Conservation (phyloP, 805 yeast species). For the Barnettozyma populi region DNA sequence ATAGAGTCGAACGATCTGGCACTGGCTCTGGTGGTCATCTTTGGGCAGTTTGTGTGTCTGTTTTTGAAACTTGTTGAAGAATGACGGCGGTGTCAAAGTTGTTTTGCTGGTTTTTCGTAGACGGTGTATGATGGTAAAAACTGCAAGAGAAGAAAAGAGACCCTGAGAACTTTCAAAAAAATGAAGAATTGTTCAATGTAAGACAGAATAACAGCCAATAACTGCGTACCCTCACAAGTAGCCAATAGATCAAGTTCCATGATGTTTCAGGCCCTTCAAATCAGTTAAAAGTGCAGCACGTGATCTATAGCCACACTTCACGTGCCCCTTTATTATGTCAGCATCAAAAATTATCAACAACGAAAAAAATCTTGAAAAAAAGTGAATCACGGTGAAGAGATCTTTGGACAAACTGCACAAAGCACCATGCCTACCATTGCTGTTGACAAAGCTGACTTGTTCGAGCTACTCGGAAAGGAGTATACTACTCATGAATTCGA, state of each 20-base stretch:
- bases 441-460: constrained; percentile 91
- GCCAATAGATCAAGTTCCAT: too few species aligned
- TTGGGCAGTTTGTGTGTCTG: background rate
- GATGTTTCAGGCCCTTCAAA: too few species aligned
- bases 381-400: background rate
- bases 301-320: background rate
- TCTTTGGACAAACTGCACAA: background rate
- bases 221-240: too few species aligned
- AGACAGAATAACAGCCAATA: too few species aligned
- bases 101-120: background rate
- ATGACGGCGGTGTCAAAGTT: background rate
- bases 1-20: constrained; percentile 82
- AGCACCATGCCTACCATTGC: constrained; percentile 87
- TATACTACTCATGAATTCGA: constrained; percentile 90
- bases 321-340: background rate
- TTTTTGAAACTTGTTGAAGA: background rate
- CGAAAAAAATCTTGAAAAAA: constrained; percentile 2
- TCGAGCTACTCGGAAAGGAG: constrained; percentile 63
- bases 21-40: constrained; percentile 50
- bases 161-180: too few species aligned
- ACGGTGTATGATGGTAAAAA: background rate
- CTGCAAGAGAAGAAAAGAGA: too few species aligned
- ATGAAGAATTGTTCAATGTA: too few species aligned
- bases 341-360: background rate
- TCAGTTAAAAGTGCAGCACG: too few species aligned